phyloP scores from a whole-genome alignment of 73 alveolate species.

The Urostyla sp. region DNA sequence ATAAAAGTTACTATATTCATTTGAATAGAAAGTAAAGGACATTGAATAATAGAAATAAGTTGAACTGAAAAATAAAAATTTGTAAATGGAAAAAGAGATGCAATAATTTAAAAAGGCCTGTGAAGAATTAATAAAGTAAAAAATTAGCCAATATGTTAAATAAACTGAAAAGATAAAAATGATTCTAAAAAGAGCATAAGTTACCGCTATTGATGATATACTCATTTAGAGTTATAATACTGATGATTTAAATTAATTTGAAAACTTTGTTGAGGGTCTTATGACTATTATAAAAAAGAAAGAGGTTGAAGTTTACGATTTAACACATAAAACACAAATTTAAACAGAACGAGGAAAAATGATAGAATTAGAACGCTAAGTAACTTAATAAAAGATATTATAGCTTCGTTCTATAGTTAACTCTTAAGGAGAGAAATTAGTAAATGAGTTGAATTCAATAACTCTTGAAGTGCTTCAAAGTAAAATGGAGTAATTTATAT shows the following conservation, averaged over 20 bases:
- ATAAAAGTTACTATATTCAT: background rate
- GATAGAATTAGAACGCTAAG: too few relatives aligned
- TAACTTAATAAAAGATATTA: too few relatives aligned
- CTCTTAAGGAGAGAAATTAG: too few relatives aligned
- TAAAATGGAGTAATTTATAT: too few relatives aligned
- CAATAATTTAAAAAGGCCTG: background rate
- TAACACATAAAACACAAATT: too few relatives aligned
- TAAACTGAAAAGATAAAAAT: background rate
- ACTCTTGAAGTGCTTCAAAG: too few relatives aligned
- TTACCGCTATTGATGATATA: background rate
- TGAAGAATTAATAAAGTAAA: background rate
- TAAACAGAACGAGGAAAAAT: background rate
- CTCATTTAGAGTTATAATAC: background rate
- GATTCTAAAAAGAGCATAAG: background rate
- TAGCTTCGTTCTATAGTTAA: too few relatives aligned
- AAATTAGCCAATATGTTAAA: background rate
- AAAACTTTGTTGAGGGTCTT: too few relatives aligned
- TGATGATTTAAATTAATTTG: background rate
- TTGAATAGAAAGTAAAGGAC: constrained; percentile 1
- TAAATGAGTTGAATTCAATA: too few relatives aligned
- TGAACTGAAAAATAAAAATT: background rate
- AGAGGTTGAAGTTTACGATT: too few relatives aligned
- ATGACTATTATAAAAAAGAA: too few relatives aligned
- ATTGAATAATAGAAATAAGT: background rate
- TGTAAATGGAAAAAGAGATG: background rate